phyloP scores from a whole-genome alignment of 257 asterid genomes.

The Primulina eburnea region DNA sequence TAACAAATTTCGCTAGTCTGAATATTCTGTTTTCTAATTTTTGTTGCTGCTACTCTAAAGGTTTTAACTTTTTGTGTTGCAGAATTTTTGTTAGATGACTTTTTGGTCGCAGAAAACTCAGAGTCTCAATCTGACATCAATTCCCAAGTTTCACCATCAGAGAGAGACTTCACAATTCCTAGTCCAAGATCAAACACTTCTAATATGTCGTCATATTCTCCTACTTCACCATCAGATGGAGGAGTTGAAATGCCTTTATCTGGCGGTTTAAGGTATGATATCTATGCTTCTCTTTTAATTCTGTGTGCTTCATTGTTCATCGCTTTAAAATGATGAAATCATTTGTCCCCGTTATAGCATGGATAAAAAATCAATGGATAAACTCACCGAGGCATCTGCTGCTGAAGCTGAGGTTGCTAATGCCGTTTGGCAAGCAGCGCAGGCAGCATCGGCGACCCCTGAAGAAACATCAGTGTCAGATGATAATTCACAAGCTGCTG shows the following conservation, averaged over 20 bases:
- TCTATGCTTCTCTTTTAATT: conserved; percentile 12
- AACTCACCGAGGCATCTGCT: conserved; percentile 90
- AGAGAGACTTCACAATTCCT: conserved; percentile 21
- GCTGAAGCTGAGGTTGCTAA: conserved; percentile 98
- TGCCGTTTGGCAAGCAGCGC: conserved; percentile 94
- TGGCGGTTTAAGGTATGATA: conserved; percentile 58
- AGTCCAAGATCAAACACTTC: conserved; percentile 29
- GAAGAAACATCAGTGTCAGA: conserved; percentile 72
- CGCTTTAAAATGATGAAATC: conserved; percentile 4
- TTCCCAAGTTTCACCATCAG: conserved; percentile 49
- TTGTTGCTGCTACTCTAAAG: conserved; percentile 12
- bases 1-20: conserved; percentile 6
- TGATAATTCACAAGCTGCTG: conserved; percentile 70
- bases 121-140: conserved; percentile 59
- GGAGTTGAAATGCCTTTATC: conserved; percentile 49
- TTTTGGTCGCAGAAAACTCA: conserved; percentile 87
- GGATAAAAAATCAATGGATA: conserved; percentile 80
- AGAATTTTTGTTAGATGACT: conserved; percentile 79
- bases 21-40: conserved; percentile 11
- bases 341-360: conserved; percentile 42
- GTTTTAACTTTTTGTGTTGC: conserved; percentile 28
- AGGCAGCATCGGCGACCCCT: conserved; percentile 65
- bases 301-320: conserved; percentile 3
- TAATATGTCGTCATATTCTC: conserved; percentile 36
- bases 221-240: conserved; percentile 44